A percentile compares a stretch with the other conserved stretches of the same genome.
These are phyloP conservation scores for Tricholoma flavovirens DNA, from an alignment of 768 basidiomycete genomes.

Conservation along the genomic window DNA sequence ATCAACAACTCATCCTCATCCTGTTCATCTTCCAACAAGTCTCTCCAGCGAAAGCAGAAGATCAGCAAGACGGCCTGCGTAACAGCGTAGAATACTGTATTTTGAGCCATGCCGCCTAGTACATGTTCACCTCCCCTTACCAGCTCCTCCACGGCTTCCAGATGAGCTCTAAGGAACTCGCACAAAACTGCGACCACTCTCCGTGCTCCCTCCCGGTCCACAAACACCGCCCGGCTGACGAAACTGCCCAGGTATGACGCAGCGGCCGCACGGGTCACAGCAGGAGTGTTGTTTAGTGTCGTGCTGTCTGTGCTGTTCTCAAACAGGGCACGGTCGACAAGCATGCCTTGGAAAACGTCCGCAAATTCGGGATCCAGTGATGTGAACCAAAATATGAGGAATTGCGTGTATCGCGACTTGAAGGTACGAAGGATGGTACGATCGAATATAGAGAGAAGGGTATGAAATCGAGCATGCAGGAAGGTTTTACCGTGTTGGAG, in stretches of 20 bases:
- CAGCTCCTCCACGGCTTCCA: constrained; percentile 63
- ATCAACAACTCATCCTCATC: constrained; percentile 42
- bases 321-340: constrained; percentile 87
- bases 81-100: constrained; percentile 87
- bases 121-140: constrained; percentile 31
- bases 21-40: constrained; percentile 60
- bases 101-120: constrained; percentile 29
- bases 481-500: constrained; percentile 23
- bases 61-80: constrained; percentile 90
- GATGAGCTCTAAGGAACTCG: constrained; percentile 69
- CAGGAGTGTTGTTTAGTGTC: constrained; percentile 37
- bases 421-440: constrained; percentile 91
- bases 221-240: constrained; percentile 84
- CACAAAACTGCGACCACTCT: constrained; percentile 81
- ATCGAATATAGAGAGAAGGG: constrained; percentile 90
- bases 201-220: constrained; percentile 69
- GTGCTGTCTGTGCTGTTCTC: constrained; percentile 11
- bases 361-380: constrained; percentile 86
- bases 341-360: constrained; percentile 90
- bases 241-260: constrained; percentile 92
- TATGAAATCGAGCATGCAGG: constrained; percentile 68
- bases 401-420: constrained; percentile 96
- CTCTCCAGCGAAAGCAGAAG: constrained; percentile 97
- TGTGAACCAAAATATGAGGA: constrained; percentile 92
- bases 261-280: constrained; percentile 85